Conservation (phyloP, 2,329 filamentous ascomycete species). For the Pyrenochaeta sp. region DNA sequence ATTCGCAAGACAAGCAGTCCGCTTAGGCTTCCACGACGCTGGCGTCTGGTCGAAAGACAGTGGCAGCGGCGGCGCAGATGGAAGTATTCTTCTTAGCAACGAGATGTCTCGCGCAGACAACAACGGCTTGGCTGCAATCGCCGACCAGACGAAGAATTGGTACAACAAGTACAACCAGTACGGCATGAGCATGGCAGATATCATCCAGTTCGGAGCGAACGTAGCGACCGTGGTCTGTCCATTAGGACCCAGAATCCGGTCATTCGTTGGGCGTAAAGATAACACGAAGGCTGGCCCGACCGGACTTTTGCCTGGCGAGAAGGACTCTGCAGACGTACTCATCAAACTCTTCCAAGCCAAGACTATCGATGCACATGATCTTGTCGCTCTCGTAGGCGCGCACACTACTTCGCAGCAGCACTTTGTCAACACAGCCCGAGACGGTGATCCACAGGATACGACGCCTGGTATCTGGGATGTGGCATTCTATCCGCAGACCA, state of each 20-base stretch:
- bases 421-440: constrained; percentile 40
- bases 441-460: constrained; percentile 48
- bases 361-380: constrained; percentile 49
- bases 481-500: constrained; percentile 47
- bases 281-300: constrained; percentile 44
- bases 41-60: constrained; percentile 41
- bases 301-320: constrained; percentile 44
- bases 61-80: constrained; percentile 44
- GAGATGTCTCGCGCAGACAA: constrained; percentile 41
- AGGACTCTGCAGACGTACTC: constrained; percentile 43
- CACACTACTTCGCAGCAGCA: constrained; percentile 51
- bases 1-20: constrained; percentile 42
- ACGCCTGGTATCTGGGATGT: constrained; percentile 51
- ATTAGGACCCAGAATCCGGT: constrained; percentile 48
- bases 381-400: constrained; percentile 49
- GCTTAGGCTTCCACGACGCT: constrained; percentile 47
- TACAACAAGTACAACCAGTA: constrained; percentile 46
- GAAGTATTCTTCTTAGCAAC: constrained; percentile 43
- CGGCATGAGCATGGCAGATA: constrained; percentile 49
- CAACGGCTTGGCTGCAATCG: constrained; percentile 37
- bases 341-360: constrained; percentile 50
- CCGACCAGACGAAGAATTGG: constrained; percentile 41
- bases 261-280: constrained; percentile 51
- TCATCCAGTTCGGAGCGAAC: constrained; percentile 51
- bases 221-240: constrained; percentile 48